Conservation (phyloP, 352 stramenopile genomes). For the Hyphochytrium catenoides region DNA sequence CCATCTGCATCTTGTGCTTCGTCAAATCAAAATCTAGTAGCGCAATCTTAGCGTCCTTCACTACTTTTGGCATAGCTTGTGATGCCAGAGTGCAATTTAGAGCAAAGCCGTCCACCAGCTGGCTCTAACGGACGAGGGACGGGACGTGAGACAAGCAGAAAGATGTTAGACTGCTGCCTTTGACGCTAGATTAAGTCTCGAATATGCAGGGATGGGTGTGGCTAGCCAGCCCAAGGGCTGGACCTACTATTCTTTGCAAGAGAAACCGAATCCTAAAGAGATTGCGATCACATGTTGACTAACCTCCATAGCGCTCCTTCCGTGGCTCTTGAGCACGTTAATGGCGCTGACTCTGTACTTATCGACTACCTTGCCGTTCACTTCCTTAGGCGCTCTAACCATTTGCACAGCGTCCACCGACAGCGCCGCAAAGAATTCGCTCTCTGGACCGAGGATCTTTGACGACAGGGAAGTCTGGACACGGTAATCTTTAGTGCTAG, state of each 20-base stretch:
- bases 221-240: no score
- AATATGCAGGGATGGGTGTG: no score
- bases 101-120: conserved; percentile 84
- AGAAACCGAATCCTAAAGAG: no score
- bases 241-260: no score
- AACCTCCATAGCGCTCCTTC: conserved; percentile 65
- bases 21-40: conserved; percentile 97
- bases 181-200: no score
- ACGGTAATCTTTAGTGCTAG: neutral
- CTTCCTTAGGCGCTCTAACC: conserved; percentile 75
- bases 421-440: conserved; percentile 89
- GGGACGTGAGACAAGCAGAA: no score
- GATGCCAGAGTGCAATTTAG: conserved; percentile 89
- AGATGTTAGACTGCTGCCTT: no score
- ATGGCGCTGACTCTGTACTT: conserved; percentile 94
- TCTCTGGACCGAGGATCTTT: conserved; percentile 96
- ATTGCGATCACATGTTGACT: no score
- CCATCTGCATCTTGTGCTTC: conserved; percentile 93
- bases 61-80: conserved; percentile 88
- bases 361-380: conserved; percentile 45
- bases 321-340: conserved; percentile 95
- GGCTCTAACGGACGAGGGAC: conserved; percentile 10
- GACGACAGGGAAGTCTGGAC: conserved; percentile 96
- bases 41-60: conserved; percentile 85
- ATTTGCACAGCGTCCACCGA: conserved; percentile 90